These are phyloP conservation scores for Pyrenochaeta sp. DNA, from an alignment of 2,329 filamentous ascomycete genomes.

Conservation along the genomic window DNA sequence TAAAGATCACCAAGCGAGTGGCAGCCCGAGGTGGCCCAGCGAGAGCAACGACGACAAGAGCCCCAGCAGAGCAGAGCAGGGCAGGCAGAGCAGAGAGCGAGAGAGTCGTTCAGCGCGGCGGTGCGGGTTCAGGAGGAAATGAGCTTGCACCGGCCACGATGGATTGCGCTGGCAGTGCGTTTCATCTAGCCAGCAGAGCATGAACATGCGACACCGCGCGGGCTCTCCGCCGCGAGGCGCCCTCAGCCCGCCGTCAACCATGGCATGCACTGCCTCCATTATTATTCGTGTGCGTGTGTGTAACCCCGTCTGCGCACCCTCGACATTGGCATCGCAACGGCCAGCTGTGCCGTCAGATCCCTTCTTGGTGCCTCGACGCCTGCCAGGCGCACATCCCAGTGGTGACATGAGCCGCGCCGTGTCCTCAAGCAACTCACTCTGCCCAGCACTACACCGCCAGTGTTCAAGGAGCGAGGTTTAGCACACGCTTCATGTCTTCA, in stretches of 20 bases:
- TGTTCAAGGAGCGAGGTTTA: no score
- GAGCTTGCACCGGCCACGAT: slow-evolving; percentile 20
- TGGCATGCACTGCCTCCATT: slow-evolving; percentile 21
- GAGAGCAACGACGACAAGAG: slow-evolving; percentile 5
- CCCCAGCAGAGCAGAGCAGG: slow-evolving; percentile 1
- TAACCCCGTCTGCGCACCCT: no score
- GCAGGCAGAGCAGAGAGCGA: slow-evolving; percentile 5
- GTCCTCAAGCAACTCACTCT: no score
- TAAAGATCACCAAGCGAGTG: no score
- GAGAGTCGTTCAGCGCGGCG: slow-evolving; percentile 1
- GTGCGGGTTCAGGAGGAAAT: slow-evolving; percentile 22
- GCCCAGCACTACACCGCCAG: no score
- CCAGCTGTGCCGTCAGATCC: no score
- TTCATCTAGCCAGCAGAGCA: slow-evolving; percentile 23
- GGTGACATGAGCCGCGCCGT: no score
- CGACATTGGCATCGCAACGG: no score
- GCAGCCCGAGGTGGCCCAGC: no score
- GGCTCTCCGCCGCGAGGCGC: slow-evolving; percentile 10
- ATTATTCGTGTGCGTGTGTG: slow-evolving; percentile 8
- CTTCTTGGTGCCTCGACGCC: no score
- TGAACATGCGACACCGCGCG: slow-evolving; percentile 26
- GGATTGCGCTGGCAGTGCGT: slow-evolving; percentile 23
- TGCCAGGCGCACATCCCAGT: no score
- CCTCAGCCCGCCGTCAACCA: slow-evolving; percentile 8
- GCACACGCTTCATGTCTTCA: no score